Percentiles rank a stretch among this genome's conserved stretches.
Conservation (phyloP, 345 rosid genomes). For the Geranium rotundifolium region DNA sequence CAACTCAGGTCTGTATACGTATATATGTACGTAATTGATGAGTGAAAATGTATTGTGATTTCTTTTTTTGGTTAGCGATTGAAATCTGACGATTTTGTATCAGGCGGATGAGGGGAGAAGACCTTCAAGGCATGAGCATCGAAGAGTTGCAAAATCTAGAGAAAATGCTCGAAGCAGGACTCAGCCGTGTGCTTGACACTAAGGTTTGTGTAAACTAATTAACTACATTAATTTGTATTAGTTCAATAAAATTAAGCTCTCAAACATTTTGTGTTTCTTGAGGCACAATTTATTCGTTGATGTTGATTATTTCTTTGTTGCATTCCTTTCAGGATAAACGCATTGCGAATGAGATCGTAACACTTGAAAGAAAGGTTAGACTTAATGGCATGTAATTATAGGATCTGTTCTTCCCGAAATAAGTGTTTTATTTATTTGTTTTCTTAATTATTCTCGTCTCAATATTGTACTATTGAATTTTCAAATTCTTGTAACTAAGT, state of each 20-base stretch:
- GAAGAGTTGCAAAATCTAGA: conserved; percentile 40
- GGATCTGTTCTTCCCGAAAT: too few relatives aligned
- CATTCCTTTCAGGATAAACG: conserved; percentile 29
- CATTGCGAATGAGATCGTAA: conserved; percentile 32
- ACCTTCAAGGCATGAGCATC: conserved; percentile 34
- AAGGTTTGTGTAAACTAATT: conserved; percentile 16
- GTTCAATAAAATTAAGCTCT: too few relatives aligned
- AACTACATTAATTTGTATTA: not conserved
- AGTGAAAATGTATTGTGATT: too few relatives aligned
- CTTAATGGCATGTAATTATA: not conserved
- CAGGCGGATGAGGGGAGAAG: conserved; percentile 50
- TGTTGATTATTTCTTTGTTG: not conserved
- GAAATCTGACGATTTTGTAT: not conserved
- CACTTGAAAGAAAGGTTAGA: conserved; percentile 44
- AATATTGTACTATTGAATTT: too few relatives aligned
- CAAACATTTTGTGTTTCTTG: too few relatives aligned
- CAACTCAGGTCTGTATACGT: conserved; percentile 29
- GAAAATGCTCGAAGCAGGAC: conserved; percentile 35
- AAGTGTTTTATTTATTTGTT: too few relatives aligned
- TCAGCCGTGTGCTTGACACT: conserved; percentile 18
- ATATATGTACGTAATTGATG: too few relatives aligned
- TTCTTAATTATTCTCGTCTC: too few relatives aligned
- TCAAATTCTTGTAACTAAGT: too few relatives aligned
- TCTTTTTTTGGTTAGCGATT: too few relatives aligned
- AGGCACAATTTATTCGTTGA: too few relatives aligned